These are phyloP conservation scores for Zymoseptoria crescenta DNA, from an alignment of 2,329 filamentous ascomycete species.

Conservation along the genomic window DNA sequence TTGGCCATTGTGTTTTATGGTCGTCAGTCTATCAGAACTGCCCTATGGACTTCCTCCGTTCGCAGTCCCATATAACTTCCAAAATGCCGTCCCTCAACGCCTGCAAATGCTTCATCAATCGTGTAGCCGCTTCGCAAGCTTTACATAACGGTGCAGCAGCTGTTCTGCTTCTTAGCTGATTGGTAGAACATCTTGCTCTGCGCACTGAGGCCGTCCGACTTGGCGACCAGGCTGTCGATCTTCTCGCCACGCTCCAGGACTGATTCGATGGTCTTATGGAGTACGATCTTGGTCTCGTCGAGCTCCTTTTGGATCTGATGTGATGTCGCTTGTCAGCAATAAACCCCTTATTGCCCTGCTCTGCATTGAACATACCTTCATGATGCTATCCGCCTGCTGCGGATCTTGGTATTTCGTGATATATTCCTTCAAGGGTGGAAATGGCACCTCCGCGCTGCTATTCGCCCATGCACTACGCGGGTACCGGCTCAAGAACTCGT, in stretches of 20 bases:
- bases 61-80: not conserved
- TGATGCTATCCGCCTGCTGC: constrained; percentile 77
- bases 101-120: constrained; percentile 6
- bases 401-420: constrained; percentile 76
- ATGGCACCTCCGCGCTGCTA: constrained; percentile 40
- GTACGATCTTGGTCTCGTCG: constrained; percentile 92
- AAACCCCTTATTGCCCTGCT: not conserved
- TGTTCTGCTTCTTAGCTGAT: constrained; percentile 56
- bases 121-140: not conserved
- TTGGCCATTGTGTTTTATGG: not conserved
- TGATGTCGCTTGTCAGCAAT: constrained; percentile 37
- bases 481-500: constrained; percentile 75
- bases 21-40: not conserved
- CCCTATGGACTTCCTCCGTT: not conserved
- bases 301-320: constrained; percentile 81
- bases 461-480: constrained; percentile 60
- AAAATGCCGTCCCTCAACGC: constrained; percentile 3
- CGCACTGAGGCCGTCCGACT: constrained; percentile 81
- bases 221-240: constrained; percentile 86
- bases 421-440: constrained; percentile 75
- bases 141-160: constrained; percentile 51
- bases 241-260: constrained; percentile 91
- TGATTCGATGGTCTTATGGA: constrained; percentile 94
- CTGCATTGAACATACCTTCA: constrained; percentile 24
- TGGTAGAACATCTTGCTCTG: constrained; percentile 98